phyloP scores from a whole-genome alignment of 1,139 yeast species.

The Geotrichum phurueaensis region DNA sequence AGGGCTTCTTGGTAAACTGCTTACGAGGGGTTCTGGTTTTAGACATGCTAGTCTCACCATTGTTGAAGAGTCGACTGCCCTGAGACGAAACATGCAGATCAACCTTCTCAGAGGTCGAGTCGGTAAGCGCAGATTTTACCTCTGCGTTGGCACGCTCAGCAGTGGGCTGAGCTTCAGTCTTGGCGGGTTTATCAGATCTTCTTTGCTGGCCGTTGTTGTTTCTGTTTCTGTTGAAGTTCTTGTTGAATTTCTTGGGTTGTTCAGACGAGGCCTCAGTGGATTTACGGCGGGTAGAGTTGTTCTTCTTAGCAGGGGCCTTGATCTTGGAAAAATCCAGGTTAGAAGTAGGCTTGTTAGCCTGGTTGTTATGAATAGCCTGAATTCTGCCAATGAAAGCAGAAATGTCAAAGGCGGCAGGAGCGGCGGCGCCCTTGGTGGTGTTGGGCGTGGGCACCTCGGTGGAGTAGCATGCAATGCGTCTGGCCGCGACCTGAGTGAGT shows the following conservation, averaged over 20 bases:
- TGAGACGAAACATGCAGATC: constrained; percentile 22
- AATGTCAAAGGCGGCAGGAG: constrained; percentile 23
- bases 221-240: neutral
- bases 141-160: constrained; percentile 4
- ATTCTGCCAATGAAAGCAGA: constrained; percentile 28
- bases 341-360: constrained; percentile 18
- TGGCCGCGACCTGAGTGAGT: neutral
- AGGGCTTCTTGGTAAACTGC: neutral
- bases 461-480: constrained; percentile 12
- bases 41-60: neutral
- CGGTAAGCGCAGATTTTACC: constrained; percentile 8
- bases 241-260: neutral
- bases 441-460: constrained; percentile 11
- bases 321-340: neutral
- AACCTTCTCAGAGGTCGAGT: constrained; percentile 19
- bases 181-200: constrained; percentile 2
- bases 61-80: constrained; percentile 12
- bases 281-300: neutral
- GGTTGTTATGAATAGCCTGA: constrained; percentile 27
- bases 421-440: neutral
- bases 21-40: neutral
- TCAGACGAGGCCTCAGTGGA: neutral
- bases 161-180: neutral
- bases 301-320: neutral
- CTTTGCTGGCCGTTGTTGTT: constrained; percentile 2